Base-by-base conservation (phyloP, 345 rosid genomes). In the Boechera divaricarpa region DNA sequence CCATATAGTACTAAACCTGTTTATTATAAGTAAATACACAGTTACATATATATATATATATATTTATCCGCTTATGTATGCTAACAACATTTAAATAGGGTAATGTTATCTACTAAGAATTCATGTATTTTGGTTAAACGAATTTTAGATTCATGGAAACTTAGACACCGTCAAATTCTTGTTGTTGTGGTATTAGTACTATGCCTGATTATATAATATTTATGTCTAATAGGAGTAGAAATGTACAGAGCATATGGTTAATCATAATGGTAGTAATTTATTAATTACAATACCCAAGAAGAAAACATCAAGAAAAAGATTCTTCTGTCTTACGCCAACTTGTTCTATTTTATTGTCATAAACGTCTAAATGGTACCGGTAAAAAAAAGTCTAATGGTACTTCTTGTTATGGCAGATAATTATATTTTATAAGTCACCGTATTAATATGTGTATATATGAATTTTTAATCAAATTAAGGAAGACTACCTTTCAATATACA, bases 251-350 rank as follows among this genome's bases (percentile, higher is more conserved):
- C 81, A 77, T 70, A 70, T 71, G 55, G 72, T 77, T 77, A 77
- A 45, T 38, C 59, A 64, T 71, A 77, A 70, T 77, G 61, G 42
- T 70, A 57, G 72, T 77, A 71, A 71, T 71, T 71, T 63, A 77
- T 71, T 63, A 49, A 39, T 77, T 77, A 77, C 81, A 57, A 71
- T 71, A 77, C 53, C 81, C 77, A 77, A 77, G 81, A 44, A 71
- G 81, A 77, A 77, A 71, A 77, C 81, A 77, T 77, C 81, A 77
- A 77, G 77, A 66, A 71, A 77, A 77, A 77, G 81, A 77, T 77
- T 77, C 81, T 66, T 71, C 72, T 64, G 77, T 64, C 81, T 77
- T 77, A 64, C 72, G 56, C 68, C 81, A 71, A 71, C 81, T 71
- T 77, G 77, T 64, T 56, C 47, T 77, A 64, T 64, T 64, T 57